phyloP scores from a whole-genome alignment of 163 green algal species.

The Scenedesmus sp. region DNA sequence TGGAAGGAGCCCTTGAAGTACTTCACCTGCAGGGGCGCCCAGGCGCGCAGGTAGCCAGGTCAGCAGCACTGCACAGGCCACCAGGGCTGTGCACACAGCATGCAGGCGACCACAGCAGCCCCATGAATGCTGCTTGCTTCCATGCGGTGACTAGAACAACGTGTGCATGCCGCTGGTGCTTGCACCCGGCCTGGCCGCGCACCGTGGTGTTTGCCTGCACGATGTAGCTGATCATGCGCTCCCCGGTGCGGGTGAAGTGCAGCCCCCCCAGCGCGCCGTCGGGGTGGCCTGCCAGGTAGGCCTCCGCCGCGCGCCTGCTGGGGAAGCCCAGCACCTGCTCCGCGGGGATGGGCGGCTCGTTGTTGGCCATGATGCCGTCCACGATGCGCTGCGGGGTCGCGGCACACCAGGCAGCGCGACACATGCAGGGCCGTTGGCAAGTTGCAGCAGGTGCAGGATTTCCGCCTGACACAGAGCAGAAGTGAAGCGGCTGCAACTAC shows the following conservation, averaged over 20 bases:
- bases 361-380: slow-evolving; percentile 68
- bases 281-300: slow-evolving; percentile 79
- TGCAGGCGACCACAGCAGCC: no score
- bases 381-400: slow-evolving; percentile 59
- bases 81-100: no score
- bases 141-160: no score
- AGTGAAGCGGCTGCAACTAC: background rate
- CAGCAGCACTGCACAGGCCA: background rate
- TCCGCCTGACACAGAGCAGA: no score
- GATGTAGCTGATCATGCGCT: slow-evolving; percentile 32
- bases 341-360: slow-evolving; percentile 69
- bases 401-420: slow-evolving; percentile 11
- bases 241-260: slow-evolving; percentile 68
- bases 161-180: background rate
- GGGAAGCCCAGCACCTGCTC: slow-evolving; percentile 69
- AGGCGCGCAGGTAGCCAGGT: background rate
- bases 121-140: no score
- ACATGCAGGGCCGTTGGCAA: background rate
- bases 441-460: background rate
- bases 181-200: slow-evolving; percentile 72
- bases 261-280: slow-evolving; percentile 76
- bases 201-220: slow-evolving; percentile 85
- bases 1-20: slow-evolving; percentile 89
- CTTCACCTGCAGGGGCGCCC: slow-evolving; percentile 63
- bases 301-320: slow-evolving; percentile 66